Percentiles rank a stretch among this genome's conserved stretches.
Evolutionary conservation across 2,329 filamentous ascomycete genomes (phyloP).

Genomic region (Calonectria fujianensis): DNA sequence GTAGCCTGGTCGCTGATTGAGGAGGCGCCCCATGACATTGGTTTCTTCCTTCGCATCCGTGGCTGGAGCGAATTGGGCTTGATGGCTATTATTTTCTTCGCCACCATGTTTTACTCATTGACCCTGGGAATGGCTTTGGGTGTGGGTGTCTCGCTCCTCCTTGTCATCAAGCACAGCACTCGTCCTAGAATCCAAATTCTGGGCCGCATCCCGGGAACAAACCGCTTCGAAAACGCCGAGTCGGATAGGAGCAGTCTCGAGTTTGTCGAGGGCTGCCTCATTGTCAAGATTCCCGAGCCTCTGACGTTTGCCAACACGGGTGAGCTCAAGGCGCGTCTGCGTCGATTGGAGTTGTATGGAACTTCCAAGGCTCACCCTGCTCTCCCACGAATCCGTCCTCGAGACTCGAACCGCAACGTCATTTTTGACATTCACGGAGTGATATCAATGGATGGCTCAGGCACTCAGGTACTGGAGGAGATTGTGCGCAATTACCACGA

Average conservation of each 20-base stretch:
- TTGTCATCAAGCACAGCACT: slow-evolving; percentile 92
- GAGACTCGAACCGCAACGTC: slow-evolving; percentile 91
- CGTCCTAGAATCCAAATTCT: slow-evolving; percentile 97
- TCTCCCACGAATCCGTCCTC: slow-evolving; percentile 83
- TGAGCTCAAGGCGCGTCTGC: slow-evolving; percentile 88
- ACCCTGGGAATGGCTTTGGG: slow-evolving; percentile 95
- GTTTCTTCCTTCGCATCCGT: slow-evolving; percentile 89
- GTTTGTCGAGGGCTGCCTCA: slow-evolving; percentile 92
- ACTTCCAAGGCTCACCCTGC: slow-evolving; percentile 89
- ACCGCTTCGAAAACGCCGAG: slow-evolving; percentile 90
- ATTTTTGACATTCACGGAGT: slow-evolving; percentile 99
- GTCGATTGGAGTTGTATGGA: slow-evolving; percentile 92
- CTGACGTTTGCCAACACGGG: slow-evolving; percentile 98
- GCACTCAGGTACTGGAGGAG: slow-evolving; percentile 91
- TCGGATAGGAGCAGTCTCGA: slow-evolving; percentile 84
- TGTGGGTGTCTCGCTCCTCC: slow-evolving; percentile 91
- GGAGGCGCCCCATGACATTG: slow-evolving; percentile 93
- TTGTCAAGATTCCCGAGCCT: slow-evolving; percentile 98
- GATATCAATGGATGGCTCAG: slow-evolving; percentile 93
- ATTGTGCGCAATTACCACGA: slow-evolving; percentile 90
- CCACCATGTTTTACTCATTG: slow-evolving; percentile 96
- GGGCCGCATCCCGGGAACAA: slow-evolving; percentile 88
- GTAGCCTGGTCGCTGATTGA: slow-evolving; percentile 96
- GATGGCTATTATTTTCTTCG: slow-evolving; percentile 92
- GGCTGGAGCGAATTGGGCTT: slow-evolving; percentile 91